Base-by-base conservation (phyloP, 1,284 basidiomycete species). In the Filobasidium uniguttulatum region DNA sequence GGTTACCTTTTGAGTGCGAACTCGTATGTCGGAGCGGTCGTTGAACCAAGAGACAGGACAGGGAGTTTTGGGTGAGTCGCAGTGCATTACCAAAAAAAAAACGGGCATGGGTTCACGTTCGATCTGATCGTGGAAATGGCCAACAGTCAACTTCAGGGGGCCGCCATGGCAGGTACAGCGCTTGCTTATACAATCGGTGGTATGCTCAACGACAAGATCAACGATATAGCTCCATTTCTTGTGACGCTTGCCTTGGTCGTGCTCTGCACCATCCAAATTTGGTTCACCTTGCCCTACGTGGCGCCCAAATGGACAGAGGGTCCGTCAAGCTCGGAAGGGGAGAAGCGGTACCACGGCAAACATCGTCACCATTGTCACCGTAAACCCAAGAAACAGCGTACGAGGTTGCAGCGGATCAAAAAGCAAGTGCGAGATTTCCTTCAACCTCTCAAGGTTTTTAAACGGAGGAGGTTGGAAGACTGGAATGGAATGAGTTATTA, bases 251-350 rank as follows among this genome's bases (percentile, higher is more conserved):
- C 46, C 26, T 57, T 67, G 14, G 53, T 69, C 19, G 56, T 58
- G 34, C 60, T 64, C 48, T 63, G 59, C 48, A 68, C 66, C 0
- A 35, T 66, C 46, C 63, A 68, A 46, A 64, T 60, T 3, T 53
- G 53, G 8, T 36, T 65, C 35, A 66, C 63, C 62, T 54, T 71
- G 2, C 69, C 69, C 2, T 67, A 69, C 53, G 56, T 65, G 28
- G 22, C 57, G 5, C 67, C 67, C 0, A 50, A 56, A 19, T 40
- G 33, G 17, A 29, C 44, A 14, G 41, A 46, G 9, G 23, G 35
- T 6, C 40, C 50, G 17, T 25, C 25, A 2, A 38, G 23, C 6
- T 19, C 12, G 5, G 20, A 38, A 17, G 36, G 20, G 19, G 36
- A 38, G 36, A 38, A 38, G 36, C 19, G 14, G 36, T 12, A 19